Base-by-base conservation (phyloP, 176 grass and related monocot species). In the Stipa capillata region DNA sequence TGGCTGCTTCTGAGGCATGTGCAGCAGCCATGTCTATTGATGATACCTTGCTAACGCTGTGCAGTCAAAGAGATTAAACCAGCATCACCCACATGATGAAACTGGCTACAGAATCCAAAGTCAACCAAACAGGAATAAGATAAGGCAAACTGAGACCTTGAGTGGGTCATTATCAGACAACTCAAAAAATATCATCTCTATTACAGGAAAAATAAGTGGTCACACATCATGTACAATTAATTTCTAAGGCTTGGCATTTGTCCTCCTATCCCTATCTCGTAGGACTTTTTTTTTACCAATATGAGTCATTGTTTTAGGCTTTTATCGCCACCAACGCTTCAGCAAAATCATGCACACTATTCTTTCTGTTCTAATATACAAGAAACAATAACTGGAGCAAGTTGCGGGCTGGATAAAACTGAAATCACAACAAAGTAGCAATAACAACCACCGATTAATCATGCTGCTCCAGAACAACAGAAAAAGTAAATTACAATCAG, bases 1-100 rank as follows among this genome's bases (percentile, higher is more conserved):
- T n/a, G n/a, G n/a, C n/a, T n/a, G n/a, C n/a, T n/a, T n/a, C 37
- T 44, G 81, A 76, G 55, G 59, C 40, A 85, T 83, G 63, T 59
- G 63, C 1, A 13, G 82, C 20, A 70, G 74, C 52, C 83, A 85
- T 85, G 18, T 63, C 63, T 71, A 21, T 55, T 8, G 62, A 47
- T 39, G 21, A 78, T 37, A 40, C 31, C 65, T 69, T 78, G 74
- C 8, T 49, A 60, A 66, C 47, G 24, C 51, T 78, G 64, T 69
- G 65, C 11, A 51, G 53, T 79, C 21, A 62, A 85, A 41, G 42
- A 70, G 54, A 31, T 52, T 23, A 63, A 21, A 61, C 79, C 49
- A 69, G 44, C 44, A 78, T 72, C 20, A 77, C 15, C 16, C 27
- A 77, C 28, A 39, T 51, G 64, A 80, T 37, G 17, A 61, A 57